These are phyloP conservation scores for Scedosporium dehoogii DNA, from an alignment of 2,329 filamentous ascomycete species.

Conservation along the genomic window DNA sequence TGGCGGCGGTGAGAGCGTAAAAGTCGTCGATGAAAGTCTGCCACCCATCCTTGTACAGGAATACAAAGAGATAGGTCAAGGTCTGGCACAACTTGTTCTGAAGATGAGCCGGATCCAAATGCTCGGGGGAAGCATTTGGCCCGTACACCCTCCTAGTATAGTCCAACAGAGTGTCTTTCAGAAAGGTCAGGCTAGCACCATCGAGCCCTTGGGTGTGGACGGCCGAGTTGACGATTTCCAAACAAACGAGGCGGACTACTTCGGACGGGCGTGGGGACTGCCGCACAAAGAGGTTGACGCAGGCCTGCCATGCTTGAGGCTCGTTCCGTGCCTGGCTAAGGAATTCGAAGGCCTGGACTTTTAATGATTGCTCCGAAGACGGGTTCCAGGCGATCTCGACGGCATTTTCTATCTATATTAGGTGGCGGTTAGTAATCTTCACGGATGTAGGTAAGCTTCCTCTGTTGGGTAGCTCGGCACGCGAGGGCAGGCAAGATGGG, in stretches of 20 bases:
- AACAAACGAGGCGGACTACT: conserved; percentile 75
- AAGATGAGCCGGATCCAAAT: conserved; percentile 62
- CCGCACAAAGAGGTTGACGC: conserved; percentile 75
- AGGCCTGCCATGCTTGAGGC: conserved; percentile 82
- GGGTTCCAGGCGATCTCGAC: conserved; percentile 90
- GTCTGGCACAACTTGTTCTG: conserved; percentile 98
- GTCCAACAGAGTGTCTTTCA: conserved; percentile 72
- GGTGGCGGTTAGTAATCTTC: not conserved
- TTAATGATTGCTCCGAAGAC: conserved; percentile 61
- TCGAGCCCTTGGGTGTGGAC: conserved; percentile 74
- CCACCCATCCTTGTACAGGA: conserved; percentile 80
- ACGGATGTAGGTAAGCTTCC: not conserved
- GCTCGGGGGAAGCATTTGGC: conserved; percentile 41
- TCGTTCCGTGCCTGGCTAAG: conserved; percentile 70
- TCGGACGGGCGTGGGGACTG: conserved; percentile 61
- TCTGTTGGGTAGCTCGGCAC: not conserved
- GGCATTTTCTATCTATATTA: conserved; percentile 72
- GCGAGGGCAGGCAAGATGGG: not conserved
- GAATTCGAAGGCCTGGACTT: conserved; percentile 75
- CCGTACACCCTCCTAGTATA: conserved; percentile 74
- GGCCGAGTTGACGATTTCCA: conserved; percentile 90
- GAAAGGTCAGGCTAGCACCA: conserved; percentile 56
- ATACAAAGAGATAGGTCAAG: conserved; percentile 84
- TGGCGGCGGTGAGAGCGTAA: conserved; percentile 58
- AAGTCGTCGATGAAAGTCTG: conserved; percentile 87